Evolutionary conservation across 2,329 filamentous ascomycete species (phyloP).

Genomic region (Fusarium kyushuense): DNA sequence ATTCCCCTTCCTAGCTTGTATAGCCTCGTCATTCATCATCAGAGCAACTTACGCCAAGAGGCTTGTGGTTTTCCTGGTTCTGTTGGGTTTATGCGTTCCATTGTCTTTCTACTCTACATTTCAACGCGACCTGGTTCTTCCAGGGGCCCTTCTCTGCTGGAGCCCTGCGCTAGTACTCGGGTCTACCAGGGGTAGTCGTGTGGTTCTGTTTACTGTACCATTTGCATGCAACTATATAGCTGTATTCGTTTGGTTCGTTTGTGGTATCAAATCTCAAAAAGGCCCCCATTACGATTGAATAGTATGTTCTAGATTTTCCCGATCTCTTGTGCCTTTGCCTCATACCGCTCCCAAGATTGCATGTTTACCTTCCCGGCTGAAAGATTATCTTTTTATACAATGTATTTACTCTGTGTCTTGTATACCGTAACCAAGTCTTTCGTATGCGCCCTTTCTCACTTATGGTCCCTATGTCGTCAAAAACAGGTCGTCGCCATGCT

Average conservation of each 20-base stretch:
- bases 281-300: no score
- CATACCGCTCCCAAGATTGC: no score
- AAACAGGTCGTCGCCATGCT: no score
- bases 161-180: background rate
- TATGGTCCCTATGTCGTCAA: no score
- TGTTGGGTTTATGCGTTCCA: background rate
- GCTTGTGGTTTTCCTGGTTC: background rate
- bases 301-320: no score
- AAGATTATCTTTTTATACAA: no score
- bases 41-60: background rate
- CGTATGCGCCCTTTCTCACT: no score
- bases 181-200: background rate
- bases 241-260: background rate
- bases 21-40: accelerated
- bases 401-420: no score
- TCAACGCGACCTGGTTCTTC: background rate
- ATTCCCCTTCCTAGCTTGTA: background rate
- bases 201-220: background rate
- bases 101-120: background rate
- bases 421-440: no score
- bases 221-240: background rate
- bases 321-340: no score
- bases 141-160: background rate
- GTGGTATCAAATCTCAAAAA: background rate
- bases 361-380: no score